These are phyloP conservation scores for Colletotrichum chlorophyti DNA, from an alignment of 2,329 filamentous ascomycete species.

Conservation along the genomic window DNA sequence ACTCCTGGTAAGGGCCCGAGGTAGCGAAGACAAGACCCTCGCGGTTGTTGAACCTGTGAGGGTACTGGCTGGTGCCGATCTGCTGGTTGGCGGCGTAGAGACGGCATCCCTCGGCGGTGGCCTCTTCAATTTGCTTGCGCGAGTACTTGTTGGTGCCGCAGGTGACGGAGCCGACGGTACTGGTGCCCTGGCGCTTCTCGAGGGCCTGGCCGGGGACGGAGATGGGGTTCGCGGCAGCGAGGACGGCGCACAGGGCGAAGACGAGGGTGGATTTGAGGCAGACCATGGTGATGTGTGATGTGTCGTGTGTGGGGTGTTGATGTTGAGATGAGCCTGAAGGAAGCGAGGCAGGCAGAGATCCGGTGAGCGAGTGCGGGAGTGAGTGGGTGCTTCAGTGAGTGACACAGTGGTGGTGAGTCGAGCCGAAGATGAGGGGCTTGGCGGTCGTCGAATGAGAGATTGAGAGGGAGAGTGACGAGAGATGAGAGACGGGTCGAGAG, in stretches of 20 bases:
- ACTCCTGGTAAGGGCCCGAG: conserved; percentile 46
- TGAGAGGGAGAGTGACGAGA: too few species aligned
- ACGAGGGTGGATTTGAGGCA: conserved; percentile 16
- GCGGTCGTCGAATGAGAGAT: too few species aligned
- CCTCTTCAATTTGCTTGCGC: conserved; percentile 22
- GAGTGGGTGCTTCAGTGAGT: too few species aligned
- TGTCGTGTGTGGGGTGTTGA: neutral
- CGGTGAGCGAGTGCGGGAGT: too few species aligned
- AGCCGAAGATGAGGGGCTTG: too few species aligned
- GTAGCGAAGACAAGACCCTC: conserved; percentile 45
- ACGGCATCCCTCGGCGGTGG: conserved; percentile 28
- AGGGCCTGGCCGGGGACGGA: neutral
- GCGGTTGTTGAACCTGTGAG: conserved; percentile 47
- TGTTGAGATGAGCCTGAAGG: neutral
- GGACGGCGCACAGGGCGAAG: conserved; percentile 4
- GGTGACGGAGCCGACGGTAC: neutral
- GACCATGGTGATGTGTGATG: conserved; percentile 13
- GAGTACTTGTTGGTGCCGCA: conserved; percentile 23
- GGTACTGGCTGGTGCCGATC: conserved; percentile 36
- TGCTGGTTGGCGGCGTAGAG: conserved; percentile 15
- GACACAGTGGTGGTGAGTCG: too few species aligned
- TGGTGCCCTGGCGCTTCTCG: conserved; percentile 15
- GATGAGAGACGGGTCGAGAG: too few species aligned
- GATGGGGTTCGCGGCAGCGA: conserved; percentile 1
- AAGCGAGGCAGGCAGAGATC: neutral